A percentile compares a stretch with the other conserved stretches of the same genome.
These are phyloP conservation scores for Canavalia gladiata DNA, from an alignment of 306 rosid genomes.

Conservation along the genomic window DNA sequence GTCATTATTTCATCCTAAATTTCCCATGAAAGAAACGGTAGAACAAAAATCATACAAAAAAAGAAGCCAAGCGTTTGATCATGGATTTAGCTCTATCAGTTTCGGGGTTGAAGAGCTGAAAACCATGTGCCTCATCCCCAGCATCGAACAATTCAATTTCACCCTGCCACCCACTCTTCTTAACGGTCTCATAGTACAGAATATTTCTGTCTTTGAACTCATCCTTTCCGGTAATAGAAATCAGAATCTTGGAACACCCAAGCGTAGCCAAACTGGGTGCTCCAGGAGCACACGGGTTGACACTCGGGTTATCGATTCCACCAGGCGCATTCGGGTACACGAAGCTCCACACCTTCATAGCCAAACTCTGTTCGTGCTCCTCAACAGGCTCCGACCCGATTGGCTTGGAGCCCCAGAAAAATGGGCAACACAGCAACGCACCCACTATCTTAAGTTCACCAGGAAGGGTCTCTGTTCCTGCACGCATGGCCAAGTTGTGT, in stretches of 20 bases:
- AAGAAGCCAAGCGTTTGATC: slow-evolving; percentile 48
- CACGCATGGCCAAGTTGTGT: slow-evolving; percentile 52
- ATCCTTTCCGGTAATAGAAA: slow-evolving; percentile 53
- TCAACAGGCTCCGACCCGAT: slow-evolving; percentile 41
- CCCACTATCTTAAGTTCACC: slow-evolving; percentile 46
- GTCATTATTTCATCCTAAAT: too few relatives aligned
- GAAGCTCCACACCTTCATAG: slow-evolving; percentile 43
- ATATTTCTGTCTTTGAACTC: slow-evolving; percentile 51
- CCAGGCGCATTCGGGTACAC: slow-evolving; percentile 40
- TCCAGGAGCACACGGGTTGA: slow-evolving; percentile 50
- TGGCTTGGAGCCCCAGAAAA: slow-evolving; percentile 53
- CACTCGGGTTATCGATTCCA: slow-evolving; percentile 49
- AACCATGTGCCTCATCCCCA: slow-evolving; percentile 52
- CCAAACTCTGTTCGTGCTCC: slow-evolving; percentile 33
- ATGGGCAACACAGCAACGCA: slow-evolving; percentile 39
- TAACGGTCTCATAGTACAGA: slow-evolving; percentile 44
- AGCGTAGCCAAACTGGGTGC: slow-evolving; percentile 64
- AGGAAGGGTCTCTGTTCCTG: slow-evolving; percentile 34
- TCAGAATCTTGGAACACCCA: slow-evolving; percentile 51
- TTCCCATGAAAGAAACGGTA: too few relatives aligned
- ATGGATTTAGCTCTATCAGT: slow-evolving; percentile 7
- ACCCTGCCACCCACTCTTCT: slow-evolving; percentile 57
- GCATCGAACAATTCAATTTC: slow-evolving; percentile 50
- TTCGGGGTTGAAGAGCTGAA: slow-evolving; percentile 45
- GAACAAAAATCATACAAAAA: slow-evolving; percentile 2